Evolutionary conservation across 768 basidiomycete genomes (phyloP), one percentile per base, ranked within the genome.

Genomic region (Psilocybe cyanescens): DNA sequence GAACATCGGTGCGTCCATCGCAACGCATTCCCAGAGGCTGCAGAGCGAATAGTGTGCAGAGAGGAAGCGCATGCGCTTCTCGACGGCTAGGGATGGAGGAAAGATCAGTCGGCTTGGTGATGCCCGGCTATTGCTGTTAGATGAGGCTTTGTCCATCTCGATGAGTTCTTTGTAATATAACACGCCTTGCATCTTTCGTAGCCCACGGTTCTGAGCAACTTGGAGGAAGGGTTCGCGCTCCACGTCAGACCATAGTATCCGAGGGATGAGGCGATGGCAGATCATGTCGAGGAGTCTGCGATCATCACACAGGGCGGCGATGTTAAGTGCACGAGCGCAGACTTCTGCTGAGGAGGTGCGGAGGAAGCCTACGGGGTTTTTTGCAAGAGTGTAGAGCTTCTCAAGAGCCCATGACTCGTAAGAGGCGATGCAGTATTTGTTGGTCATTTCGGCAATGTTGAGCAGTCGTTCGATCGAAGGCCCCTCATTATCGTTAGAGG

Each of bases 1-100:
- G 52, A 89, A 78, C 2, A 68, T 46, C 4, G 86, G 80, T n/a
- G 87, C 83, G 9, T 71, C 67, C 7, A 70, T 71, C 17, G 81
- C 83, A 19, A 89, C 65, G 30, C 75, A 73, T 53, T 86, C 84
- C 86, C 87, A 88, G 17, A 81, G 71, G 51, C 72, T 74, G 19
- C 83, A 75, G 41, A 91, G 80, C 19, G 83, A 82, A 55, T 81
- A 72, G 62, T 86, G 85, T 2, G 90, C 89, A 17, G 81, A 76
- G 14, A 89, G 75, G 47, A 89, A 78, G 44, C 81, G 79, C 71
- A 81, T 74, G 41, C 81, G 83, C 60, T 68, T 72, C 54, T 78
- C 78, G 5, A 71, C 57, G 57, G 69, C 68, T 57, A 74, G 72
- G 11, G 66, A 67, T n/a, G 64, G 64, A 7, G 74, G 74, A 50